Conservation (phyloP, 2,329 filamentous ascomycete genomes). For the Fusarium sp. region DNA sequence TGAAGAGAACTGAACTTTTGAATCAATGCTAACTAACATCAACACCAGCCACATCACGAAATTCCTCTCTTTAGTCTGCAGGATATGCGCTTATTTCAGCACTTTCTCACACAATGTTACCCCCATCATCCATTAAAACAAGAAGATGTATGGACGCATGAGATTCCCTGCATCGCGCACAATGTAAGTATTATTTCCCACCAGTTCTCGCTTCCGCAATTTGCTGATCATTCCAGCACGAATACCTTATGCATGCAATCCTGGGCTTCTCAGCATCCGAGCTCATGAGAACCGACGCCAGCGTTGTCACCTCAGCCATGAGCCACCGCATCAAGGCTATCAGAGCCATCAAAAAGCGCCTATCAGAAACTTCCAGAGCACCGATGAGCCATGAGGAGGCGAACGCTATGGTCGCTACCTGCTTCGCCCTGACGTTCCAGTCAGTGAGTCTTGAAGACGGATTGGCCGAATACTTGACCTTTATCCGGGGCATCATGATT, state of each 20-base stretch:
- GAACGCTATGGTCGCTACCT: constrained; percentile 69
- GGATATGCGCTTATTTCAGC: constrained; percentile 76
- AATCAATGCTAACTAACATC: constrained; percentile 1
- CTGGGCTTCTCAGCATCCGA: constrained; percentile 75
- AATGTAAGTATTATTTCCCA: constrained; percentile 58
- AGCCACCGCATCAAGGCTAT: constrained; percentile 74
- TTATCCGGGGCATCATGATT: constrained; percentile 67
- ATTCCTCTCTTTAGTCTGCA: constrained; percentile 69
- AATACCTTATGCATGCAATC: constrained; percentile 77
- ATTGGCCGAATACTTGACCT: constrained; percentile 69
- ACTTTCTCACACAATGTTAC: constrained; percentile 70
- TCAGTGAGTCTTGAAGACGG: constrained; percentile 68
- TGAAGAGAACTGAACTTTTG: too few relatives aligned
- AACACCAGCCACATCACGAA: constrained; percentile 62
- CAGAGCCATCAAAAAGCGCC: constrained; percentile 67
- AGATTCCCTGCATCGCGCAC: constrained; percentile 74
- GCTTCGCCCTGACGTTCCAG: constrained; percentile 69
- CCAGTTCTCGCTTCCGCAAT: too few relatives aligned
- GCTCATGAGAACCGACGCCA: constrained; percentile 62
- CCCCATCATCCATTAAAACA: constrained; percentile 73
- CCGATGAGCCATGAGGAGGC: constrained; percentile 62
- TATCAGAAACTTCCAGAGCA: constrained; percentile 56
- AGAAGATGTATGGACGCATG: constrained; percentile 73
- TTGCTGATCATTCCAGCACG: constrained; percentile 57
- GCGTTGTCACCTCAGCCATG: constrained; percentile 68